A percentile compares a stretch with the other conserved stretches of the same genome.
Evolutionary conservation across 768 basidiomycete genomes (phyloP).

Genomic region (Heimioporus sp.): DNA sequence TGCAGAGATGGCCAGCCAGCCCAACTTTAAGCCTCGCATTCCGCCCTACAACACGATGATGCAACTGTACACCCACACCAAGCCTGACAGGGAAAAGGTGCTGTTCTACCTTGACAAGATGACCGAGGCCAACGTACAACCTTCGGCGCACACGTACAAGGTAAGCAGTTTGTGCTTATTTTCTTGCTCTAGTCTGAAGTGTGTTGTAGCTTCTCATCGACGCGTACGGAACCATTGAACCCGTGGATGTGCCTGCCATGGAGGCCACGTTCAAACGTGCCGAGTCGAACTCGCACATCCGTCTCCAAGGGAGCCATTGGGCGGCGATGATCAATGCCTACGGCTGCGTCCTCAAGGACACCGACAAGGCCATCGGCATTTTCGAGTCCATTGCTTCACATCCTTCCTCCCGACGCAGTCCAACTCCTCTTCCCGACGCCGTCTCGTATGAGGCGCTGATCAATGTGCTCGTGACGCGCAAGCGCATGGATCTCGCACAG

Average conservation of each 20-base stretch:
- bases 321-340: constrained; percentile 87
- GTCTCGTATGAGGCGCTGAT: constrained; percentile 89
- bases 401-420: constrained; percentile 37
- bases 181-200: not conserved
- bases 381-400: constrained; percentile 74
- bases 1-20: constrained; percentile 71
- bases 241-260: constrained; percentile 72
- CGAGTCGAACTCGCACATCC: constrained; percentile 34
- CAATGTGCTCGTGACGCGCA: constrained; percentile 79
- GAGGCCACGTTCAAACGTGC: constrained; percentile 67
- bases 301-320: constrained; percentile 60
- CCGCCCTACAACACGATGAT: constrained; percentile 99
- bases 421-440: constrained; percentile 60
- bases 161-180: constrained; percentile 35
- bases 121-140: constrained; percentile 54
- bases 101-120: constrained; percentile 75
- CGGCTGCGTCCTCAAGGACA: constrained; percentile 76
- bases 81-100: constrained; percentile 77
- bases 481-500: constrained; percentile 74
- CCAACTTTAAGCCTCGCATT: constrained; percentile 81
- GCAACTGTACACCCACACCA: constrained; percentile 91
- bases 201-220: constrained; percentile 74
- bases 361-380: constrained; percentile 68
- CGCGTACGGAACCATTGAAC: constrained; percentile 82
- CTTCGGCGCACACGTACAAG: constrained; percentile 95